Base-by-base conservation (phyloP, 768 basidiomycete genomes). In the Hygrocybe coccinea region DNA sequence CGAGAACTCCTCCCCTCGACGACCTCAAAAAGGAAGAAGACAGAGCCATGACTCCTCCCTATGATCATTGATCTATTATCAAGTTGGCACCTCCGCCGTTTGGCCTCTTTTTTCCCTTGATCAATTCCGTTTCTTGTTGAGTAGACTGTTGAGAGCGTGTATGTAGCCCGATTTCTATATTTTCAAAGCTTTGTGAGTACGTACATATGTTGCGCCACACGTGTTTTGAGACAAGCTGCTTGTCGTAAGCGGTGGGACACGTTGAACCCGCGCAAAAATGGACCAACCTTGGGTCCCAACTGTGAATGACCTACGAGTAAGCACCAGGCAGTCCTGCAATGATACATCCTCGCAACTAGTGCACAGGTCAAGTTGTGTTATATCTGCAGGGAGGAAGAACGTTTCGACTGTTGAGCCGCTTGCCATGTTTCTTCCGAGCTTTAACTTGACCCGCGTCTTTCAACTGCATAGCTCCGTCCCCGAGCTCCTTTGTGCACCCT, bases 401-500 rank as follows among this genome's bases (percentile, higher is more conserved):
- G 33, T 21, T 41, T 29, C 29, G 37, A 45, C 46, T 11, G 17
- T 29, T 21, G 19, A 36, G 43, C 12, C 12, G 29, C 29, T 43
- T 29, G 29, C 29, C 22, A 3, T 35, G 3, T 11, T 54, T 33
- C 36, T 29, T 35, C 12, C 29, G 24, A 10, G 37, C 54, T 54
- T 53, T 10, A 17, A 35, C 53, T 50, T 55, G 43, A 29, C 36
- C 41, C 57, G 77, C 73, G 44, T 15, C 17, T 19, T 14, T 21
- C 2, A 15, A 35, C 35, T 22, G 11, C n/a, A 29, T 72, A 43
- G 76, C 76, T 41, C 68, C 74, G 10, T 80, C 81, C 5, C 79
- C 81, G 11, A 73, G 77, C 35, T 67, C 72, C 52, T 91, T 89
- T 88, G 84, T 83, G 0, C 89, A 91, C 61, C 89, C 89, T 2